These are phyloP conservation scores for Colletotrichum phormii DNA, from an alignment of 2,329 filamentous ascomycete species.

Conservation along the genomic window DNA sequence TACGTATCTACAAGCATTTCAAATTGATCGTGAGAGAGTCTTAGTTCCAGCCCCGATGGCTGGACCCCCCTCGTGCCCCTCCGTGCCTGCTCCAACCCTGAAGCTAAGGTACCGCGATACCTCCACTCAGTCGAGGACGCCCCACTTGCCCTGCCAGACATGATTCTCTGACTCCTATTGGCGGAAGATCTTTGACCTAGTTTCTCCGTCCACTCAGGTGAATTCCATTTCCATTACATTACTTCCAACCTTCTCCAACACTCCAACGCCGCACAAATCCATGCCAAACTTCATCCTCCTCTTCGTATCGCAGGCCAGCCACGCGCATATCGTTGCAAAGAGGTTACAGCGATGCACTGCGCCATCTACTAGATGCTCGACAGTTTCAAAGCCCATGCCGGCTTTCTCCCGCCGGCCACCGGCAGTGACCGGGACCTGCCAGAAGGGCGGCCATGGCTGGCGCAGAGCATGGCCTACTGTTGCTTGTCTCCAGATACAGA, in stretches of 20 bases:
- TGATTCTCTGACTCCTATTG: not conserved
- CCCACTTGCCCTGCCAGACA: slow-evolving; percentile 20
- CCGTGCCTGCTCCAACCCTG: slow-evolving; percentile 17
- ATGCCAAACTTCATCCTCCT: slow-evolving; percentile 1
- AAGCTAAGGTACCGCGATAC: not conserved
- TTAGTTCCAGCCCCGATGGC: not conserved
- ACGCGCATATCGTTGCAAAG: not conserved
- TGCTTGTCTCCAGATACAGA: not conserved
- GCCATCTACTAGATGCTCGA: not conserved
- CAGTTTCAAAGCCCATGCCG: not conserved
- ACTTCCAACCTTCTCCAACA: not conserved
- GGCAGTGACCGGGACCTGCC: not conserved
- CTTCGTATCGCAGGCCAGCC: not conserved
- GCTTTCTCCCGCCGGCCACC: not conserved
- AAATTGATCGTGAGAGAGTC: not conserved
- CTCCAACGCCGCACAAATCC: not conserved
- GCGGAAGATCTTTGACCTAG: slow-evolving; percentile 16
- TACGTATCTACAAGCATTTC: not conserved
- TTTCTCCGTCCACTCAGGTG: slow-evolving; percentile 31
- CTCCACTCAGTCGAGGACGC: not conserved
- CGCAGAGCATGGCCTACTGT: not conserved
- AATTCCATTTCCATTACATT: slow-evolving; percentile 22
- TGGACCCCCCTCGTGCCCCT: slow-evolving; percentile 14
- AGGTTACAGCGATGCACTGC: not conserved
- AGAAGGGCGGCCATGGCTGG: not conserved